Evolutionary conservation across 106 monocot species (phyloP).

Genomic region (Platanthera guangdongensis): DNA sequence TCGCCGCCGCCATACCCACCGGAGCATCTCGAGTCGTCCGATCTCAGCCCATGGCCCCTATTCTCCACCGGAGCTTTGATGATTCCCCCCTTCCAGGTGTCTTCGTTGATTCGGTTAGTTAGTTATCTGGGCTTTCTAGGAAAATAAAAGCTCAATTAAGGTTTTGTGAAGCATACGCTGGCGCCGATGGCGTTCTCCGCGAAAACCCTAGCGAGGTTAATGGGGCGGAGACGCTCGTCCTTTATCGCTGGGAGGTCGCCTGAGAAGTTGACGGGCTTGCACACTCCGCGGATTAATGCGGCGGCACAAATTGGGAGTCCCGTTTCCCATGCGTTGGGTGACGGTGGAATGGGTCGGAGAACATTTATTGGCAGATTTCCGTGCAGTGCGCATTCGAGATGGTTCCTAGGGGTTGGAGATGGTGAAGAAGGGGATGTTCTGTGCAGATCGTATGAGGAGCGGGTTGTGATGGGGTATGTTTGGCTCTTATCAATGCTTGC

Average conservation of each 20-base stretch:
- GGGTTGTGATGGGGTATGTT: constrained; percentile 70
- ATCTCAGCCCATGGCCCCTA: too few species aligned
- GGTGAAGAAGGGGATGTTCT: constrained; percentile 78
- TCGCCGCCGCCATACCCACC: too few species aligned
- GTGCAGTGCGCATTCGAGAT: constrained; percentile 30
- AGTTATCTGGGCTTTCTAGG: not conserved
- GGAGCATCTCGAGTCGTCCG: too few species aligned
- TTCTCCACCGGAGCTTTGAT: not conserved
- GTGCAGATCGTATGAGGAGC: constrained; percentile 67
- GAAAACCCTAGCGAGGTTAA: constrained; percentile 13
- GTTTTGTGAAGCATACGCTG: not conserved
- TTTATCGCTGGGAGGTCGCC: not conserved
- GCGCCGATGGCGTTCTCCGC: constrained; percentile 13
- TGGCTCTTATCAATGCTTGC: not conserved
- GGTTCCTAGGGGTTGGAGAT: constrained; percentile 81
- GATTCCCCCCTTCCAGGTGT: not conserved
- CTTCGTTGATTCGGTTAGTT: not conserved
- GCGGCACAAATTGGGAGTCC: constrained; percentile 5
- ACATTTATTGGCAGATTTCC: constrained; percentile 6
- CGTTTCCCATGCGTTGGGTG: constrained; percentile 1
- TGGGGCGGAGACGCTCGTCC: constrained; percentile 9
- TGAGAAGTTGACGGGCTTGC: not conserved
- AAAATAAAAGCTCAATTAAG: not conserved
- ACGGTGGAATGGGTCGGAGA: not conserved
- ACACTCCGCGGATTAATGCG: constrained; percentile 11